phyloP scores from a whole-genome alignment of 139 green algal species.

The Chlamydomonas sp. region DNA sequence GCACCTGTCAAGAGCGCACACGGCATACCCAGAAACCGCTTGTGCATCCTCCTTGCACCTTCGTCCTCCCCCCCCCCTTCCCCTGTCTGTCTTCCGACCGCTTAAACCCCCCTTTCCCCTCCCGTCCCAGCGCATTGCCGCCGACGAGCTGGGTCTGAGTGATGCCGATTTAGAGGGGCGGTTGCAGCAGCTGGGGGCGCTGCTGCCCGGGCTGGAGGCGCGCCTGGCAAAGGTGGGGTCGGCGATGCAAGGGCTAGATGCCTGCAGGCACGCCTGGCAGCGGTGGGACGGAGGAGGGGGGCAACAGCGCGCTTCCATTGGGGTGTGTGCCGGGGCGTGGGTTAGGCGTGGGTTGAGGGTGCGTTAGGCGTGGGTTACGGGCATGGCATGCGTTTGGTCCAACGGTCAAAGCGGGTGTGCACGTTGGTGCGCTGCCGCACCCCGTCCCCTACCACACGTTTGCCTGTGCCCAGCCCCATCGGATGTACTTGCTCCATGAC shows the following conservation, averaged over 20 bases:
- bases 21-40: not conserved
- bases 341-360: too few relatives aligned
- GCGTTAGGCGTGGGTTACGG: too few relatives aligned
- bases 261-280: not conserved
- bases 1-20: too few relatives aligned
- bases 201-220: slow-evolving; percentile 48
- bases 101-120: not conserved
- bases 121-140: slow-evolving; percentile 58
- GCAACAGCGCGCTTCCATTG: too few relatives aligned
- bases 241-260: too few relatives aligned
- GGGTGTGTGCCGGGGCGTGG: too few relatives aligned
- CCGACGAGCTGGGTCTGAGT: slow-evolving; percentile 61
- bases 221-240: slow-evolving; percentile 41
- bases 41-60: not conserved
- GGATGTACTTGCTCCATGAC: too few relatives aligned
- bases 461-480: too few relatives aligned
- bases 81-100: not conserved
- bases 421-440: too few relatives aligned
- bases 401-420: too few relatives aligned
- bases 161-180: slow-evolving; percentile 69
- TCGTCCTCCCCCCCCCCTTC: not conserved
- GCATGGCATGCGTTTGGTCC: too few relatives aligned
- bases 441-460: too few relatives aligned
- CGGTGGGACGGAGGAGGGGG: not conserved
- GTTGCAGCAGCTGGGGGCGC: slow-evolving; percentile 62